A percentile compares a stretch with the other conserved stretches of the same genome.
Conservation (phyloP, 2,329 filamentous ascomycete species). For the Microcyclosporella mali region DNA sequence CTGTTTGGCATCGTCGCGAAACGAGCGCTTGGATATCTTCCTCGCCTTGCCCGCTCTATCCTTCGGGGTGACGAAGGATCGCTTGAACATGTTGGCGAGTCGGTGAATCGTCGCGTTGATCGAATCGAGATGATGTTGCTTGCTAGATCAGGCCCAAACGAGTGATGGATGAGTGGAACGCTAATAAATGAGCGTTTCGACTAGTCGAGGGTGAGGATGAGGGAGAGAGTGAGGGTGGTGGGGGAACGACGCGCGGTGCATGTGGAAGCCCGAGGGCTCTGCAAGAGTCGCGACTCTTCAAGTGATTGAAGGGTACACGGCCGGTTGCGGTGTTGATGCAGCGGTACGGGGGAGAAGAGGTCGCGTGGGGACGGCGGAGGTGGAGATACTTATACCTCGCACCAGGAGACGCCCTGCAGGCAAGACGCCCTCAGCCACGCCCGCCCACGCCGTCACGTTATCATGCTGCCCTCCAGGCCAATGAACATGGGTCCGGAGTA, state of each 20-base stretch:
- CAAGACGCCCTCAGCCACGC: constrained; percentile 16
- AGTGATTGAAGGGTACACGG: constrained; percentile 18
- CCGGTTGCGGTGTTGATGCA: constrained; percentile 26
- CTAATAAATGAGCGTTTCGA: constrained; percentile 38
- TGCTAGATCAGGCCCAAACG: constrained; percentile 33
- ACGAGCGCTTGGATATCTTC: constrained; percentile 69
- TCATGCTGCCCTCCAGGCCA: no score
- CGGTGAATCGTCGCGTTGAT: not conserved
- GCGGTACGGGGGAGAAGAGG: constrained; percentile 25
- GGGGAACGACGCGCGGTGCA: constrained; percentile 49
- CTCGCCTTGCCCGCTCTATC: constrained; percentile 84
- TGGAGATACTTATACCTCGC: constrained; percentile 10
- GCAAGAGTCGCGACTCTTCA: constrained; percentile 12
- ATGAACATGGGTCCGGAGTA: no score
- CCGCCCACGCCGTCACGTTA: no score
- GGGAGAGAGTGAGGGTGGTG: constrained; percentile 22
- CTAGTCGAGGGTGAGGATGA: constrained; percentile 16
- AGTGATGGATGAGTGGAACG: constrained; percentile 40
- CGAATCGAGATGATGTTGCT: constrained; percentile 3
- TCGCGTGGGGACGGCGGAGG: constrained; percentile 5
- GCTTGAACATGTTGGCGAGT: constrained; percentile 73
- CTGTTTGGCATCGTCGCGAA: constrained; percentile 73
- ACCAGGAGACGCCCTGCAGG: constrained; percentile 4
- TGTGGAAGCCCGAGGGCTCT: constrained; percentile 50
- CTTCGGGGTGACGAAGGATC: constrained; percentile 73